phyloP scores from a whole-genome alignment of 352 stramenopile genomes.

The Phytophthora ramorum region DNA sequence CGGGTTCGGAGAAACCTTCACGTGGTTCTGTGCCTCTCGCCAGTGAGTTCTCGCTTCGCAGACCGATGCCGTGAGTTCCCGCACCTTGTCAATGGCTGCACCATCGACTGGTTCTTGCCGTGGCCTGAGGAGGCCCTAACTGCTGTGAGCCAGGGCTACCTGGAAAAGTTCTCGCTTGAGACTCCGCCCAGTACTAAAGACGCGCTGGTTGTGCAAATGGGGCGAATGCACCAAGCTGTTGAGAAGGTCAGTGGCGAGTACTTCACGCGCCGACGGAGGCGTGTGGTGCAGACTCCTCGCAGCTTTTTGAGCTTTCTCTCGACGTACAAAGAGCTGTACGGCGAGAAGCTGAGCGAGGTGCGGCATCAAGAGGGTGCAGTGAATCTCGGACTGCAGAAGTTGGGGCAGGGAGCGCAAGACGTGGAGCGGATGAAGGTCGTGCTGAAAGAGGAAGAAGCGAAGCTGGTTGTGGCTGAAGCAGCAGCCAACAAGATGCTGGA shows the following conservation, averaged over 20 bases:
- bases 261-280: constrained; percentile 75
- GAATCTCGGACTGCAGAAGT: constrained; percentile 89
- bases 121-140: constrained; percentile 91
- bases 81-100: constrained; percentile 87
- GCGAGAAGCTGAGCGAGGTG: constrained; percentile 79
- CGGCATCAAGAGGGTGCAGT: constrained; percentile 83
- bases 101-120: constrained; percentile 91
- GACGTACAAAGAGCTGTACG: constrained; percentile 83
- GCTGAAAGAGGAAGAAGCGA: constrained; percentile 89
- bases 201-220: constrained; percentile 75
- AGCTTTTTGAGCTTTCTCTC: constrained; percentile 89
- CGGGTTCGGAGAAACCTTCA: constrained; percentile 87
- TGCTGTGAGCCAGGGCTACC: constrained; percentile 81
- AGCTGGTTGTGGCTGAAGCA: constrained; percentile 83
- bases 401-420: constrained; percentile 86
- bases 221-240: constrained; percentile 74
- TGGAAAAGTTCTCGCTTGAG: constrained; percentile 76
- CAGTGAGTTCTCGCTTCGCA: constrained; percentile 78
- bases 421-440: constrained; percentile 92
- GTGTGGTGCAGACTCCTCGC: constrained; percentile 91
- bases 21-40: constrained; percentile 89
- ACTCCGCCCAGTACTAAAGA: constrained; percentile 60
- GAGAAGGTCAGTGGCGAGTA: constrained; percentile 76
- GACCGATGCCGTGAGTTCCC: constrained; percentile 90
- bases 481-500: constrained; percentile 88